Base-by-base conservation (phyloP, 306 rosid species). In the Chamaecrista fasciculata region DNA sequence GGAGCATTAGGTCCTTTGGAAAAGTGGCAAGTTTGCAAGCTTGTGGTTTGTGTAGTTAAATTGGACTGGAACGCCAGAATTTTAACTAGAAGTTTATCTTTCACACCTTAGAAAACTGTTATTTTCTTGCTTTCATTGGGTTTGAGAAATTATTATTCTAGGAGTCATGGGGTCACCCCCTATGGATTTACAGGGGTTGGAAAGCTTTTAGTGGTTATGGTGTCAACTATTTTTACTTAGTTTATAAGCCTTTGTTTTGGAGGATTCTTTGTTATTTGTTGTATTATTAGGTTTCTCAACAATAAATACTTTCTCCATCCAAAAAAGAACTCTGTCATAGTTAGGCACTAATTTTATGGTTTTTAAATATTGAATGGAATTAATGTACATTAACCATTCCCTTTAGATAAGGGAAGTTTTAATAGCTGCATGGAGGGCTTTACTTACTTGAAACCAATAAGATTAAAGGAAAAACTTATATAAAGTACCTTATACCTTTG, bases 101-200 rank as follows among this genome's bases (percentile, higher is more conserved):
- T n/a, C 6, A 20, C 11, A 11, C 50, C 50, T 44, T 44, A 4
- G 50, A 8, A 44, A n/a, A 14, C 7, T 4, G 21, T 44, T 44
- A n/a, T 15, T 44, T 44, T 4, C 50, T 44, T 44, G 8, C 2
- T 9, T 15, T 44, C 50, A 15, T 15, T 44, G 50, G 9, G 50
- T 44, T 44, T 44, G 20, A 14, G 50, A 19, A 5, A 43, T 18
- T 43, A 3, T 4, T 40, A 4, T 43, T 40, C 15, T 43, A 39
- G 44, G 15, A 39, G 44, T 15, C 34, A 15, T 18, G 6, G 18
- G 20, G 8, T 14, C 20, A 2, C 5, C 19, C 49, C 49, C 14
- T 11, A 4, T 11, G 4, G 15, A 40, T 37, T 40, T 11, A 40
- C 16, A 40, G n/a, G 47, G 47, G 84, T 86, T 62, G 88, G 86